Evolutionary conservation across 768 basidiomycete genomes (phyloP).

Genomic region (Russula brevipes): DNA sequence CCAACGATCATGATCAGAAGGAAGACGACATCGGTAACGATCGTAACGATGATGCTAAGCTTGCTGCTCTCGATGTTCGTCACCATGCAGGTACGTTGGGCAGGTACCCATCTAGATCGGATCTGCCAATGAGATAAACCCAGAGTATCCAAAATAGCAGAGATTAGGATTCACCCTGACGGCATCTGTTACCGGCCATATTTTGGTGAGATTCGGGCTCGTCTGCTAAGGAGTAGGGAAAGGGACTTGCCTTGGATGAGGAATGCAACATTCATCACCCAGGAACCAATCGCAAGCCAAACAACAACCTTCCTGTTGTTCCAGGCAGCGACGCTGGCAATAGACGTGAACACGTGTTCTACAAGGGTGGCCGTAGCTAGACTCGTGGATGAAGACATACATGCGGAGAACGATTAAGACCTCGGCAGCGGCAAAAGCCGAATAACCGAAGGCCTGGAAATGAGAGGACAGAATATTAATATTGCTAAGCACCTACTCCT

Average conservation of each 20-base stretch:
- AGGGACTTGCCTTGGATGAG: not conserved
- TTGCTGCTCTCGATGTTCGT: not conserved
- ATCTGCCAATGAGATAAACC: not conserved
- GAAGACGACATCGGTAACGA: not conserved
- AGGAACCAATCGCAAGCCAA: not conserved
- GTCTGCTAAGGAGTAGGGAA: not conserved
- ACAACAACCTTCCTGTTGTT: not conserved
- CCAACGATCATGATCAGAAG: slow-evolving; percentile 3
- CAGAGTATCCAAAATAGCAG: not conserved
- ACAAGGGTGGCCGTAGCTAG: no score
- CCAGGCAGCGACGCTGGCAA: no score
- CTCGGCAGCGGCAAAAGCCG: no score
- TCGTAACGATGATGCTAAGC: not conserved
- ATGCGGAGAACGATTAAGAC: no score
- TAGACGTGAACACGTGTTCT: no score
- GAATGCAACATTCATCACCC: not conserved
- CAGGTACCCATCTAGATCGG: not conserved
- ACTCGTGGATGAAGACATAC: no score
- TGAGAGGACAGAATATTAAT: no score
- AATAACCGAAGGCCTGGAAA: no score
- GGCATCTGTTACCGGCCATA: not conserved
- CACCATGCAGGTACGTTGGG: not conserved
- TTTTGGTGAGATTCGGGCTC: no score
- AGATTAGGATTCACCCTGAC: not conserved
- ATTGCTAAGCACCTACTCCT: no score